Percentiles rank a stretch among this genome's conserved stretches.
Conservation (phyloP, 2,329 filamentous ascomycete species). For the Alternaria tenuissima region DNA sequence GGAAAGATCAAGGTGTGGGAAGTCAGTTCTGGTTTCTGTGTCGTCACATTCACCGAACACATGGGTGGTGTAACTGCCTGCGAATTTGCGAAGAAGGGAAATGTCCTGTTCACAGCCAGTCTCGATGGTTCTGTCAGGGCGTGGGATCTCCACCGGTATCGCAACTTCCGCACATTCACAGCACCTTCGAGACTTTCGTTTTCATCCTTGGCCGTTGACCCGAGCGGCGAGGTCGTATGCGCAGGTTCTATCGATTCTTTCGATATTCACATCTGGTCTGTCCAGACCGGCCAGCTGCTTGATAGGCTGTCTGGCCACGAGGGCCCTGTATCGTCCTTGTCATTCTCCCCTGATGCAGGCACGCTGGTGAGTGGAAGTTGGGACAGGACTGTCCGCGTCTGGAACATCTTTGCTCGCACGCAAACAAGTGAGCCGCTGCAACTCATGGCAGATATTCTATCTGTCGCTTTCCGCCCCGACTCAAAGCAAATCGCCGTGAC, state of each 20-base stretch:
- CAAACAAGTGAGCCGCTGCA: constrained; percentile 96
- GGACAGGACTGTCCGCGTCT: constrained; percentile 94
- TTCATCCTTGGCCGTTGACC: constrained; percentile 94
- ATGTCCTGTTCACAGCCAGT: constrained; percentile 93
- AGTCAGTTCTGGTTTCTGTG: constrained; percentile 93
- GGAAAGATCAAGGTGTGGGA: constrained; percentile 99
- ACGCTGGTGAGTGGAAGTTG: constrained; percentile 91
- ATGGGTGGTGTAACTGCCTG: constrained; percentile 93
- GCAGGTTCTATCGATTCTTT: constrained; percentile 96
- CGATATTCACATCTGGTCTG: constrained; percentile 97
- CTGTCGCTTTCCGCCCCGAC: constrained; percentile 87
- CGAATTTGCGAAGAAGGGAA: constrained; percentile 93
- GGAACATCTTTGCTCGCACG: constrained; percentile 92
- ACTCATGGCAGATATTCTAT: constrained; percentile 88
- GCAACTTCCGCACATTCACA: constrained; percentile 97
- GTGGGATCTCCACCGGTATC: constrained; percentile 94
- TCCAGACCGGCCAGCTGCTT: constrained; percentile 94
- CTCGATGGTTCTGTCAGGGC: constrained; percentile 93
- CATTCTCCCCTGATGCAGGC: constrained; percentile 87
- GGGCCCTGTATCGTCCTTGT: constrained; percentile 86
- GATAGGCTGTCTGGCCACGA: constrained; percentile 93
- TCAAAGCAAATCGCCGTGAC: constrained; percentile 90
- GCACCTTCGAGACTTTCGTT: constrained; percentile 91
- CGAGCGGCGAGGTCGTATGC: constrained; percentile 94
- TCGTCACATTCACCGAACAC: constrained; percentile 98